Evolutionary conservation across 768 basidiomycete species (phyloP).

Genomic region (Symmetrospora coprosmae): DNA sequence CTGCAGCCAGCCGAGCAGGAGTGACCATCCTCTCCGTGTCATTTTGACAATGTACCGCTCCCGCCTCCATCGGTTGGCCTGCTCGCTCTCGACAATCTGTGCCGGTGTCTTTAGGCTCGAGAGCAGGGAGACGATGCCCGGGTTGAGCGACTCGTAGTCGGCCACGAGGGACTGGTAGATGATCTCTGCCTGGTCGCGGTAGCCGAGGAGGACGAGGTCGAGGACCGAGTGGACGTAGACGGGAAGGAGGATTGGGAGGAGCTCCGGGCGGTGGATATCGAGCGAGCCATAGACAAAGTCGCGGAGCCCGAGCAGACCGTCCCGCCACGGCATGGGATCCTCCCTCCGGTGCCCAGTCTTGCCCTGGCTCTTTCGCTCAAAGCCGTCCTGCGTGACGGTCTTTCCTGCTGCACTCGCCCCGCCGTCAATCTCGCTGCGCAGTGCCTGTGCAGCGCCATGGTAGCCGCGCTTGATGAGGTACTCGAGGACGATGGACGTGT

Average conservation of each 20-base stretch:
- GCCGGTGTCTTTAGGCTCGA: slow-evolving; percentile 40
- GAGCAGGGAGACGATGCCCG: background rate
- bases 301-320: slow-evolving; percentile 6
- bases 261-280: slow-evolving; percentile 57
- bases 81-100: slow-evolving; percentile 68
- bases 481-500: slow-evolving; percentile 17
- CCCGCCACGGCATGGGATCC: slow-evolving; percentile 15
- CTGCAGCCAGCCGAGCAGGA: slow-evolving; percentile 89
- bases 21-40: slow-evolving; percentile 77
- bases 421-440: slow-evolving; percentile 2
- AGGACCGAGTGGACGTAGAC: slow-evolving; percentile 96
- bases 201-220: slow-evolving; percentile 72
- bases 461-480: slow-evolving; percentile 18
- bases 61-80: slow-evolving; percentile 68
- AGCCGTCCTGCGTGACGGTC: slow-evolving; percentile 2
- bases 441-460: background rate
- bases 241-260: slow-evolving; percentile 81
- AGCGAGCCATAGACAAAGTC: slow-evolving; percentile 26
- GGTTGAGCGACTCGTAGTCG: background rate
- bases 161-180: background rate
- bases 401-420: background rate
- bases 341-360: background rate
- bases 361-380: background rate
- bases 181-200: slow-evolving; percentile 7
- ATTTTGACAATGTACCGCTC: slow-evolving; percentile 83